Base-by-base conservation (phyloP, 1,139 yeast genomes). In the Groenewaldozyma sp. region DNA sequence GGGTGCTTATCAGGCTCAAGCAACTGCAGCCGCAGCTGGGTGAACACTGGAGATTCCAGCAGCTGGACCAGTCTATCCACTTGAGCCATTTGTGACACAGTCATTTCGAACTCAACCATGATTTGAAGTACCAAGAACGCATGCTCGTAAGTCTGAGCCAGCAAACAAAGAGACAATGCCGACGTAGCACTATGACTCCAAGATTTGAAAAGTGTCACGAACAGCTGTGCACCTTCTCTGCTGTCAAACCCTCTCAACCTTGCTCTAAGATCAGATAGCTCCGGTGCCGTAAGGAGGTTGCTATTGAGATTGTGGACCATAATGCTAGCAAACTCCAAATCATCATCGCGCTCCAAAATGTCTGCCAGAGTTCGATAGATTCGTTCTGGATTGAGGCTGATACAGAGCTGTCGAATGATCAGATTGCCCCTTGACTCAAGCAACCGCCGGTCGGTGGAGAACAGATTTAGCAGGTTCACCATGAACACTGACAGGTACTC, bases 101-200 rank as follows among this genome's bases (percentile, higher is more conserved):
- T 75, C 14, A 82, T 76, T 48, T 86, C 94, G 62, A 76, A 74
- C 42, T 82, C 87, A 1, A 82, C 82, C 47, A 83, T 68, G 24
- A 75, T 75, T 52, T 84, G 82, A 29, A 93, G 72, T 2, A 91
- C 81, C 29, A 78, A 67, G 56, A 78, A 91, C 0, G 96, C 94
- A 48, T 88, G 71, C 55, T 87, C 94, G 56, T 93, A 91, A 41
- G 87, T 86, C 40, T 91, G 91, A 0, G 97, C 83, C 22, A 91
- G 67, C 34, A 93, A 67, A 53, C 97, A 88, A 27, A 93, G 67
- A 0, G 95, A 79, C 33, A 93, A 67, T 0, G 91, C 86, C 20
- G 96, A 91, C 0, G 94, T 87, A 0, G 95, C 78, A 56, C 87
- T 88, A 49, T 82, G 82, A 51, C 95, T 80, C 98, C 98, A 93